Evolutionary conservation across 1,139 yeast genomes (phyloP).

Genomic region (Candida frijolesensis): DNA sequence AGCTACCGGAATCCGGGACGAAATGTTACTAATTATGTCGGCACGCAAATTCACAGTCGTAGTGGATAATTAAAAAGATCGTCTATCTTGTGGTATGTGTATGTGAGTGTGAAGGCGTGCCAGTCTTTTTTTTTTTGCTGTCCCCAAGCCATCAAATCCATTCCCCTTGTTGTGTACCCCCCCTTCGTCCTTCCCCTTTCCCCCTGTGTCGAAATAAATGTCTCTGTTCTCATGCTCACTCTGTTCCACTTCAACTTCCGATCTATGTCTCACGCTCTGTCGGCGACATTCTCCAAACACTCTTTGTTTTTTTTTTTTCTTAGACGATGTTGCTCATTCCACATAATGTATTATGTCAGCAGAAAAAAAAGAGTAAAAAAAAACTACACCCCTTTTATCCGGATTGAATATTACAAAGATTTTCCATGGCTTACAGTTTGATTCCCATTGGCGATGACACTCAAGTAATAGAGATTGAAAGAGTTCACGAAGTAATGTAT

Average conservation of each 20-base stretch:
- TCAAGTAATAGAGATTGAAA: too few species aligned
- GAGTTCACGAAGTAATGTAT: too few species aligned
- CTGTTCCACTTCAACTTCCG: not conserved
- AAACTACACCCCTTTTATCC: not conserved
- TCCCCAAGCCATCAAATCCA: too few species aligned
- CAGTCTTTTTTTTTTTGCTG: not conserved
- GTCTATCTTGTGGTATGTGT: too few species aligned
- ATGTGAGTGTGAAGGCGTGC: not conserved
- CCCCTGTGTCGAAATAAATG: constrained; percentile 1
- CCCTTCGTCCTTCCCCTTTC: not conserved
- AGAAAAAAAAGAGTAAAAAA: not conserved
- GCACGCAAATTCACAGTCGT: too few species aligned
- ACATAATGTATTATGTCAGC: not conserved
- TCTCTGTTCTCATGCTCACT: not conserved
- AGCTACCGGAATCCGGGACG: too few species aligned
- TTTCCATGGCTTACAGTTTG: not conserved
- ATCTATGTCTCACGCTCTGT: not conserved
- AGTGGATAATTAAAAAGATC: too few species aligned
- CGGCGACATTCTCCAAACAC: constrained; percentile 1
- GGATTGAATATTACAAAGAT: not conserved
- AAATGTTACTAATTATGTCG: too few species aligned
- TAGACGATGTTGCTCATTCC: not conserved
- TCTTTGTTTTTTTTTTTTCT: not conserved
- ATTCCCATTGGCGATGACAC: too few species aligned
- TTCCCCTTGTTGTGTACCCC: not conserved